Percentiles rank a stretch among this genome's conserved stretches.
These are phyloP conservation scores for Phylloporus scabripes DNA, from an alignment of 768 basidiomycete species.

Conservation along the genomic window DNA sequence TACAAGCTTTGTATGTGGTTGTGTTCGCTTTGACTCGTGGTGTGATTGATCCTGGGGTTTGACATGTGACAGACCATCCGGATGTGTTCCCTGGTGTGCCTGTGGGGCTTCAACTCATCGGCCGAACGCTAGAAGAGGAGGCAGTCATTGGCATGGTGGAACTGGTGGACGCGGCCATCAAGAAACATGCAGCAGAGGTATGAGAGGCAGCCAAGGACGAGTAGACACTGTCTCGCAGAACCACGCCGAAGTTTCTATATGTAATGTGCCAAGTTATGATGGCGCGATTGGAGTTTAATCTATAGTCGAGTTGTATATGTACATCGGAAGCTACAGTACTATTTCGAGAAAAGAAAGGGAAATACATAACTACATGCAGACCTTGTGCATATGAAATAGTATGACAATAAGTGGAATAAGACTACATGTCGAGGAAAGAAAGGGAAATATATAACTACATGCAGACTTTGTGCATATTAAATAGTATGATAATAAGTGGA, in stretches of 20 bases:
- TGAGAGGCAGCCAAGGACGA: background rate
- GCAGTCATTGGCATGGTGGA: constrained; percentile 47
- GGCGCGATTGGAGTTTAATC: no score
- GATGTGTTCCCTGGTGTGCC: constrained; percentile 42
- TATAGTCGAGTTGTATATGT: no score
- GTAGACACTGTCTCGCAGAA: background rate
- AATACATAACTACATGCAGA: no score
- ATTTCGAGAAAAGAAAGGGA: no score
- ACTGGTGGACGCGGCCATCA: constrained; percentile 37
- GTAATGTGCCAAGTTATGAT: no score
- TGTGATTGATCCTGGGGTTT: background rate
- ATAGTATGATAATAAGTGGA: no score
- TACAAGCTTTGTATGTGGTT: constrained; percentile 41
- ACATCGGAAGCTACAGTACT: no score
- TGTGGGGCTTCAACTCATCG: constrained; percentile 44
- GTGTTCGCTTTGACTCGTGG: background rate
- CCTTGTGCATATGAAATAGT: no score
- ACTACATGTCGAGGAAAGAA: background rate
- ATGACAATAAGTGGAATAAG: no score
- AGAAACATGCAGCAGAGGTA: constrained; percentile 7
- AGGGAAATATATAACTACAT: background rate
- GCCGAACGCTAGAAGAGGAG: constrained; percentile 46
- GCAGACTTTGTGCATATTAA: no score
- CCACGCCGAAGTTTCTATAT: background rate
- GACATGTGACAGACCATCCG: constrained; percentile 37